Evolutionary conservation across 345 rosid species (phyloP), one percentile per base, ranked within the genome.

Genomic region (Limnanthes douglasii): DNA sequence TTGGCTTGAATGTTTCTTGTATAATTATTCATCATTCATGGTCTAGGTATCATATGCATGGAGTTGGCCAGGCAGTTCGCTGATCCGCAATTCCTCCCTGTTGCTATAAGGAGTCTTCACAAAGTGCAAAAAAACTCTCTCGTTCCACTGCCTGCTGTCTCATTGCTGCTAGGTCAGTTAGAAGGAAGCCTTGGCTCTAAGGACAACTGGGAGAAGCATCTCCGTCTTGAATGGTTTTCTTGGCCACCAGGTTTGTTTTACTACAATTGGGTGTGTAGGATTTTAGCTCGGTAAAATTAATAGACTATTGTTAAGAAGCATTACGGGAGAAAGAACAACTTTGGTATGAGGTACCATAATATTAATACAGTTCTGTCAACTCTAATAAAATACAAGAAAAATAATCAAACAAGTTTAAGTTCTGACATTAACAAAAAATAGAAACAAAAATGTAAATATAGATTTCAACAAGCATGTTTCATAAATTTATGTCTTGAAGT

Each of bases 161-260:
- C 75, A 37, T 31, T 69, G 27, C 58, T 90, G 62, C 59, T 78
- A 30, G 98, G 94, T 37, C 96, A 72, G 69, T 86, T 73, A 41
- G 84, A 80, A 59, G 98, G 96, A 44, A 84, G 98, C 57, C 67
- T 73, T 44, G 78, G 74, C 41, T 80, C 73, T 28, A 69, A 60
- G 62, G 65, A 62, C 45, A 76, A 66, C 25, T 80, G 98, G 98
- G 71, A 61, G 73, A 56, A 58, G 54, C 66, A 69, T 50, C 85
- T 90, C 46, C 78, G 74, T 28, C 67, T 53, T 12, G 96, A 90
- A 58, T 90, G 93, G 94, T 68, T 50, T 51, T 66, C 93, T 45
- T 90, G 98, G 98, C 68, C 94, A 37, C 93, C 92, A 75, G 98
- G 93, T 84, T 43, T 23, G 43, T 9, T 21, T 59, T 49, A 38